Evolutionary conservation across 352 stramenopile genomes (phyloP), one percentile per base, ranked within the genome.

Genomic region (Thalassiosira livingstoniorum): DNA sequence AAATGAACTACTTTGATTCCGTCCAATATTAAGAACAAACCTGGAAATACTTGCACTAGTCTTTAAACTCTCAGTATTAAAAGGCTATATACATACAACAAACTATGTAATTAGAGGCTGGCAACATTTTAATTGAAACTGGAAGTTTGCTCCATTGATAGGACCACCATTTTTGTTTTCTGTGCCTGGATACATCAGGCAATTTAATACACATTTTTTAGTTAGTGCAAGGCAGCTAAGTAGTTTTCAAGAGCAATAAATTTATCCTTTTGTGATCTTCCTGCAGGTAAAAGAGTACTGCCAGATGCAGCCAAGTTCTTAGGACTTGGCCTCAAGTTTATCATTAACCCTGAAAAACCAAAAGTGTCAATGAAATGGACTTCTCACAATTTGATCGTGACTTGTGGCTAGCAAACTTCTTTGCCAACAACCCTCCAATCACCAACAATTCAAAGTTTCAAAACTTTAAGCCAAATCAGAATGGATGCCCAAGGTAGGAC

Each of bases 301-400:
- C 11, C 31, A 10, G 29, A 31, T 27, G 39, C 54, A n/a, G 23
- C 27, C 7, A 21, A n/a, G 2, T 1, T 78, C 3, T 37, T 78
- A 3, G 69, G 69, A 2, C 31, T 78, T 34, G n/a, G 18, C n/a
- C 27, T 51, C 0, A 78, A 78, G 45, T 78, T 69, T 31, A 67
- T 78, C 10, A 34, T 57, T 1, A 39, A 32, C 2, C 67, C 67
- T n/a, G 3, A 29, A 42, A 37, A 5, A 39, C 5, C 7, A 78
- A 32, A 23, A 11, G 4, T 23, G 18, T 42, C 25, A 37, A 45
- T 62, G 54, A 64, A 10, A 34, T 75, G 0, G 55, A 75, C 2
- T 32, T 71, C 10, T 25, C 39, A 32, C 5, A 42, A 10, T 54
- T 79, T 21, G 29, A 72, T 25, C 58, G 58, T 0, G 58, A 79